phyloP scores from a whole-genome alignment of 768 basidiomycete species.

The Clitopilus passeckerianus region DNA sequence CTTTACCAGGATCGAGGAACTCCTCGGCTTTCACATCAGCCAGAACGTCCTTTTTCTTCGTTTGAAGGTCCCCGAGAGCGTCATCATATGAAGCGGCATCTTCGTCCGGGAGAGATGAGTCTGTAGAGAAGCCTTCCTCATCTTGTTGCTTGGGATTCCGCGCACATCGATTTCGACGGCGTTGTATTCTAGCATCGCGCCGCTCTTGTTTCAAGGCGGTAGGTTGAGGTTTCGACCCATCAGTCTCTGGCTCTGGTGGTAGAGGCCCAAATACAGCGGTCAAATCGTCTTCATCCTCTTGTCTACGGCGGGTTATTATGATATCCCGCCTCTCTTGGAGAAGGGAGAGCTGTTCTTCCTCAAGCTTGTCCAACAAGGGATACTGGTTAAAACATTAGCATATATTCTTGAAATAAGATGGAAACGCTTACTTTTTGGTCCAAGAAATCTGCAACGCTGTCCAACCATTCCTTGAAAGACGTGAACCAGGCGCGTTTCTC shows the following conservation, averaged over 20 bases:
- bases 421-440: slow-evolving; percentile 69
- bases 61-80: slow-evolving; percentile 52
- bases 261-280: slow-evolving; percentile 59
- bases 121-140: slow-evolving; percentile 88
- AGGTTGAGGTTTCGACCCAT: slow-evolving; percentile 53
- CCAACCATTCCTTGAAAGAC: slow-evolving; percentile 75
- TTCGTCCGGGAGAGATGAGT: slow-evolving; percentile 60
- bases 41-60: slow-evolving; percentile 53
- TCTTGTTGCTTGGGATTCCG: slow-evolving; percentile 19
- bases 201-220: slow-evolving; percentile 47
- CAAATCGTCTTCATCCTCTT: slow-evolving; percentile 81
- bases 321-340: slow-evolving; percentile 72
- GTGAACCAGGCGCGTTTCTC: slow-evolving; percentile 79
- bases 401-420: not conserved
- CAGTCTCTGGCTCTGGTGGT: slow-evolving; percentile 28
- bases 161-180: slow-evolving; percentile 42
- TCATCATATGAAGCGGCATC: slow-evolving; percentile 66
- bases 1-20: slow-evolving; percentile 75
- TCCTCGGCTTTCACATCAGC: slow-evolving; percentile 82
- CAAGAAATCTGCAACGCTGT: slow-evolving; percentile 78
- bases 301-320: slow-evolving; percentile 57
- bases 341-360: slow-evolving; percentile 69
- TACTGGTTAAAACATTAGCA: slow-evolving; percentile 40
- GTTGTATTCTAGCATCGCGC: slow-evolving; percentile 49
- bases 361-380: slow-evolving; percentile 72